Evolutionary conservation across 75 land plant genomes (phyloP).

Genomic region (Sequoiadendron giganteum): DNA sequence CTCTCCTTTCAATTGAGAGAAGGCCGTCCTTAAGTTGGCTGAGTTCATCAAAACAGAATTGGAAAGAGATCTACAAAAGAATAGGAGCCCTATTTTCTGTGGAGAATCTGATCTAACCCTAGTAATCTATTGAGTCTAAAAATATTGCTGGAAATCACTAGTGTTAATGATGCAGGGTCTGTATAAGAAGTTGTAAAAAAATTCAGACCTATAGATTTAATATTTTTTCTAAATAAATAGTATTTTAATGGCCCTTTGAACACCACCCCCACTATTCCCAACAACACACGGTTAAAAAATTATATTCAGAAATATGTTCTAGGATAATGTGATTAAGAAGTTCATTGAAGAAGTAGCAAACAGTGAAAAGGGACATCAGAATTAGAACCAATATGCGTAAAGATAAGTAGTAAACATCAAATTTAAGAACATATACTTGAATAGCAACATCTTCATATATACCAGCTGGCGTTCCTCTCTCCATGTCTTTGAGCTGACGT

Average conservation of each 20-base stretch:
- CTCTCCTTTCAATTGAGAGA: neutral
- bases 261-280: neutral
- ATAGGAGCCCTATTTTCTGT: neutral
- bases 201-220: neutral
- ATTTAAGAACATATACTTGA: neutral
- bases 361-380: neutral
- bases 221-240: neutral
- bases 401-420: neutral
- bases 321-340: neutral
- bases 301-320: neutral
- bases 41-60: neutral
- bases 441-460: no score
- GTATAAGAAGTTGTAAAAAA: neutral
- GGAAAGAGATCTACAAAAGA: neutral
- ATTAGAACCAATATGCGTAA: neutral
- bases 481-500: neutral
- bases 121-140: no score
- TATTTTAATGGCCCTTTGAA: neutral
- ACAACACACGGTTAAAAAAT: neutral
- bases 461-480: neutral
- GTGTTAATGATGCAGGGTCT: neutral
- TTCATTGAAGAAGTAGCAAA: neutral
- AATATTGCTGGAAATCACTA: neutral
- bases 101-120: neutral
- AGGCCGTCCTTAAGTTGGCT: neutral